These are phyloP conservation scores for Sporothrix humicola DNA, from an alignment of 2,329 filamentous ascomycete genomes.

Conservation along the genomic window DNA sequence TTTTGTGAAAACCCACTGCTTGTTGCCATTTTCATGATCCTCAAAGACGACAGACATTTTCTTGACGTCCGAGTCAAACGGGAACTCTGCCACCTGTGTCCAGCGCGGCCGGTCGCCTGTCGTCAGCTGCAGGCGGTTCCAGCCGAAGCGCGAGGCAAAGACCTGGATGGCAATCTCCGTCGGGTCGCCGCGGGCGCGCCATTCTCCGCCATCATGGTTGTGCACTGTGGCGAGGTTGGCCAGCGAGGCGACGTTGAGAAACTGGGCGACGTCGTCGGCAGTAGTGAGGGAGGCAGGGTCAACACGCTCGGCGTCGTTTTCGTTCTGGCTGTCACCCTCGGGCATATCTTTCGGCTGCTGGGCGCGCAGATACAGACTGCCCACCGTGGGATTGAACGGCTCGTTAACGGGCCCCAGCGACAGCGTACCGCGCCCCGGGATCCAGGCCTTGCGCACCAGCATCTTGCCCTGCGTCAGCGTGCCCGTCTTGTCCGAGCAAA, in stretches of 20 bases:
- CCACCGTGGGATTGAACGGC: conserved; percentile 66
- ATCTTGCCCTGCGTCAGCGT: conserved; percentile 72
- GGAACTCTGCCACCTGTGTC: conserved; percentile 71
- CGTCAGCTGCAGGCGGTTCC: conserved; percentile 54
- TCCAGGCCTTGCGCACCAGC: conserved; percentile 71
- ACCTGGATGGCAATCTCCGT: conserved; percentile 80
- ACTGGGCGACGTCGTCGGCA: conserved; percentile 54
- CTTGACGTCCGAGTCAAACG: conserved; percentile 78
- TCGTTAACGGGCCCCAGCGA: conserved; percentile 65
- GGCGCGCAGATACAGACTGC: conserved; percentile 53
- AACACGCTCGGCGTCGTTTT: too few species aligned
- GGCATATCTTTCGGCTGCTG: conserved; percentile 44
- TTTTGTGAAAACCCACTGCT: conserved; percentile 61
- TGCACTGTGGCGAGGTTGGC: conserved; percentile 68
- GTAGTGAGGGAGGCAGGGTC: too few species aligned
- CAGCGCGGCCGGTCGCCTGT: conserved; percentile 58
- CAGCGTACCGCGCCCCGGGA: conserved; percentile 62
- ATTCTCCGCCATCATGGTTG: conserved; percentile 55
- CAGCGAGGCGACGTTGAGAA: conserved; percentile 63
- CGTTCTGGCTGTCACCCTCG: too few species aligned
- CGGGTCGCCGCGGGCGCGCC: conserved; percentile 72
- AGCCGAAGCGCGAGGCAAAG: conserved; percentile 71
- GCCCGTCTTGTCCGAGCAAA: conserved; percentile 76
- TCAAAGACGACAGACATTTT: conserved; percentile 79
- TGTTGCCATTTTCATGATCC: conserved; percentile 45